These are phyloP conservation scores for Penicillium bovifimosum DNA, from an alignment of 495 filamentous ascomycete genomes.

Conservation along the genomic window DNA sequence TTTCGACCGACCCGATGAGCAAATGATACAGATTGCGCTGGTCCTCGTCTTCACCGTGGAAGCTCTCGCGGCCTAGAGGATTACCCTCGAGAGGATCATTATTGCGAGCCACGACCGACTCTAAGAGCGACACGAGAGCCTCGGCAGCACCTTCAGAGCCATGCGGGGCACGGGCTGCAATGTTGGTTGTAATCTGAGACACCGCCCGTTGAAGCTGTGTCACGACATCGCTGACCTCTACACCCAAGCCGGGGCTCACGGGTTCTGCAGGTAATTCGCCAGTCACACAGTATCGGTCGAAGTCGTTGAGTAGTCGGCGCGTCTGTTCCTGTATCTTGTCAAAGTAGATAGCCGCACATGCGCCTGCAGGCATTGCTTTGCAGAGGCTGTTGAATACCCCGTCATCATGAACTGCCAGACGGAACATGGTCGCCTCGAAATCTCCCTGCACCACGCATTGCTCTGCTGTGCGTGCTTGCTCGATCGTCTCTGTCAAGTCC, in stretches of 20 bases:
- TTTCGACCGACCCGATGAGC: conserved; percentile 39
- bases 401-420: conserved; percentile 45
- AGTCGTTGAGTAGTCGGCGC: conserved; percentile 33
- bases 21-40: conserved; percentile 47
- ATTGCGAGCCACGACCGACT: conserved; percentile 41
- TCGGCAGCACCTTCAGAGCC: conserved; percentile 36
- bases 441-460: conserved; percentile 45
- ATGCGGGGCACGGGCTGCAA: conserved; percentile 31
- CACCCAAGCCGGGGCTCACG: conserved; percentile 10
- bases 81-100: conserved; percentile 40
- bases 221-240: conserved; percentile 31
- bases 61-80: conserved; percentile 33
- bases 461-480: conserved; percentile 29
- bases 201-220: conserved; percentile 30
- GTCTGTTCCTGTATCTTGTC: conserved; percentile 38
- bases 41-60: conserved; percentile 41
- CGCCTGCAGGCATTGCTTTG: conserved; percentile 42
- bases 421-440: conserved; percentile 47
- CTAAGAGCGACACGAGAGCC: conserved; percentile 39
- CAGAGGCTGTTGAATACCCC: conserved; percentile 41
- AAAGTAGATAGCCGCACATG: conserved; percentile 45
- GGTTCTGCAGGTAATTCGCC: conserved; percentile 23
- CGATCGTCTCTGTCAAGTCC: conserved; percentile 31
- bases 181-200: conserved; percentile 33
- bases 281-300: conserved; percentile 40